A percentile compares a stretch with the other conserved stretches of the same genome.
phyloP scores from a whole-genome alignment of 164 flowering plant genomes.

The Aristolochia fimbriata region DNA sequence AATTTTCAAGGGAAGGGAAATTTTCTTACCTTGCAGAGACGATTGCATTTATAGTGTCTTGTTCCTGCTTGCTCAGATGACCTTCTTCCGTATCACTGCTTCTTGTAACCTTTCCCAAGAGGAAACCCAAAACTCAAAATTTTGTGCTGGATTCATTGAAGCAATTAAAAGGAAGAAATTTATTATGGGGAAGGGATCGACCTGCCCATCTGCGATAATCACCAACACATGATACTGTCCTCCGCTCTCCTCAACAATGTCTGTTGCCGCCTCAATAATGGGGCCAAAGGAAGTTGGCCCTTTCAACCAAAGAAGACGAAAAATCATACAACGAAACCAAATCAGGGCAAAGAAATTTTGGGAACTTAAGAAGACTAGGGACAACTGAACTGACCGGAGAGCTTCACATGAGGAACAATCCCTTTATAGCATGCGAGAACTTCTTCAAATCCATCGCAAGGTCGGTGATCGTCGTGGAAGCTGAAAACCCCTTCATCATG shows the following conservation, averaged over 20 bases:
- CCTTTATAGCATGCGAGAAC: constrained; percentile 51
- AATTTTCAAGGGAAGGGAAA: too few relatives aligned
- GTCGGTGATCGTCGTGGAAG: constrained; percentile 48
- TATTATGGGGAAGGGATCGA: constrained; percentile 5
- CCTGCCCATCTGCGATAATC: constrained; percentile 80
- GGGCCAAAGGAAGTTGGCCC: constrained; percentile 85
- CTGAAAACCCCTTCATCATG: constrained; percentile 67
- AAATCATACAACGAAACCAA: too few relatives aligned
- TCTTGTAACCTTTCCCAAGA: constrained; percentile 3
- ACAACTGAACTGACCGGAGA: constrained; percentile 37
- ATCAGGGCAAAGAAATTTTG: neutral
- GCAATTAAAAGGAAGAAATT: neutral
- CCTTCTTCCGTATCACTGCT: constrained; percentile 6
- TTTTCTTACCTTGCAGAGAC: constrained; percentile 5
- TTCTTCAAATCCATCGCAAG: constrained; percentile 80
- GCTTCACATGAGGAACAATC: constrained; percentile 38
- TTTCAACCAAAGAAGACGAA: constrained; percentile 5
- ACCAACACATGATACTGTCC: constrained; percentile 71
- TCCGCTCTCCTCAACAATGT: constrained; percentile 55
- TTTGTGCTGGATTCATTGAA: neutral
- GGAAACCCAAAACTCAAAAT: neutral
- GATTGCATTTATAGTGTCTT: constrained; percentile 4
- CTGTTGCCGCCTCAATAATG: constrained; percentile 57
- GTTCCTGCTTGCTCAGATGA: constrained; percentile 7
- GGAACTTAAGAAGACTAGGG: neutral